Evolutionary conservation across 2,329 filamentous ascomycete species (phyloP).

Genomic region (Trichophyton rubrum): DNA sequence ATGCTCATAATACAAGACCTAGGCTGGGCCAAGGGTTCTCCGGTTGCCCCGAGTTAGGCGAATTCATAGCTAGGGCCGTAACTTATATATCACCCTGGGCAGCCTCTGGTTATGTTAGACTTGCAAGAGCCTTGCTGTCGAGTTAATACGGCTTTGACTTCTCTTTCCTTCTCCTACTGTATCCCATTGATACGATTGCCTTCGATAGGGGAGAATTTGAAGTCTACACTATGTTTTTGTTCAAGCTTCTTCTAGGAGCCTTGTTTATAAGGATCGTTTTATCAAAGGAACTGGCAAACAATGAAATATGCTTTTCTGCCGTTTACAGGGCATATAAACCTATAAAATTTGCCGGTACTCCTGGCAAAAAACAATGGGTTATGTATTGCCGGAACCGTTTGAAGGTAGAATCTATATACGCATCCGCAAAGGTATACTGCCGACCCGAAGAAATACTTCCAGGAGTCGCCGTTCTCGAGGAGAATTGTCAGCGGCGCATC

Average conservation of each 20-base stretch:
- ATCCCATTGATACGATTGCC: not conserved
- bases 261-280: not conserved
- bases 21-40: not conserved
- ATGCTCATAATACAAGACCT: not conserved
- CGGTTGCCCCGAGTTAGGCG: not conserved
- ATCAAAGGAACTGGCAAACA: not conserved
- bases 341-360: not conserved
- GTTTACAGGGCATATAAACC: not conserved
- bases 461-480: constrained; percentile 5
- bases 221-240: not conserved
- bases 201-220: not conserved
- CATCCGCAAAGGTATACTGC: constrained; percentile 6
- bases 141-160: no score
- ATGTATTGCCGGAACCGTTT: not conserved
- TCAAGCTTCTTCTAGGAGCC: not conserved
- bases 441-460: not conserved
- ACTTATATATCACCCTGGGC: not conserved
- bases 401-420: constrained; percentile 6
- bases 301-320: not conserved
- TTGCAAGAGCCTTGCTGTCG: no score
- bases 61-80: not conserved
- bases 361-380: not conserved
- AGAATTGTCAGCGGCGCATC: constrained; percentile 2
- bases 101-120: no score
- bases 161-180: no score